A percentile compares a stretch with the other conserved stretches of the same genome.
phyloP scores from a whole-genome alignment of 805 yeast genomes.

The Wickerhamiella galacta region DNA sequence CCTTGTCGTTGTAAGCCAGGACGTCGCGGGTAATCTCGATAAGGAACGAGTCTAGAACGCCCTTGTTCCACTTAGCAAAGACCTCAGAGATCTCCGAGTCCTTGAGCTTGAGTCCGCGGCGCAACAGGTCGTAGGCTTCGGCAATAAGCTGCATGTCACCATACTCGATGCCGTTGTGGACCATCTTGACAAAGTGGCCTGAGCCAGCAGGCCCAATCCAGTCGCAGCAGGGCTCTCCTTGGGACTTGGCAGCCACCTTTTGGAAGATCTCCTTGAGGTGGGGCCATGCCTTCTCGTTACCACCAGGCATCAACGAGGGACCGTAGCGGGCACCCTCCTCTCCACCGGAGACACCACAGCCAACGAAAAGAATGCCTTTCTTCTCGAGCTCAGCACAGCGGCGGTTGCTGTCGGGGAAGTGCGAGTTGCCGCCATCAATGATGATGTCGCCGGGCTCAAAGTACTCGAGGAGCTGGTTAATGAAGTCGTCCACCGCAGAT shows the following conservation, averaged over 20 bases:
- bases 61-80: constrained; percentile 85
- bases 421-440: constrained; percentile 99
- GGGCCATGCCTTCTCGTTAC: constrained; percentile 96
- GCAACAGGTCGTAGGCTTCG: constrained; percentile 93
- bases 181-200: constrained; percentile 99
- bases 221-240: constrained; percentile 99
- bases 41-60: constrained; percentile 93
- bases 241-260: constrained; percentile 86
- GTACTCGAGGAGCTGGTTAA: constrained; percentile 72
- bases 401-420: constrained; percentile 97
- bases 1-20: constrained; percentile 72
- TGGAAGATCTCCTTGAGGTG: constrained; percentile 94
- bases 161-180: constrained; percentile 98
- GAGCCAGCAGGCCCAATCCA: constrained; percentile 99
- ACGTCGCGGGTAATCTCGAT: constrained; percentile 94
- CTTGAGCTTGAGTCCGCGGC: constrained; percentile 79
- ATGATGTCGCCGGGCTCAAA: constrained; percentile 94
- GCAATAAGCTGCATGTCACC: constrained; percentile 99
- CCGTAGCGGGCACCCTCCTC: constrained; percentile 99
- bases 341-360: constrained; percentile 99
- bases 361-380: constrained; percentile 84
- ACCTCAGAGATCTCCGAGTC: constrained; percentile 90
- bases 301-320: constrained; percentile 99
- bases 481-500: constrained; percentile 80
- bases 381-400: constrained; percentile 76